Evolutionary conservation across 1,139 yeast species (phyloP).

Genomic region (Yamadazyma sp.): DNA sequence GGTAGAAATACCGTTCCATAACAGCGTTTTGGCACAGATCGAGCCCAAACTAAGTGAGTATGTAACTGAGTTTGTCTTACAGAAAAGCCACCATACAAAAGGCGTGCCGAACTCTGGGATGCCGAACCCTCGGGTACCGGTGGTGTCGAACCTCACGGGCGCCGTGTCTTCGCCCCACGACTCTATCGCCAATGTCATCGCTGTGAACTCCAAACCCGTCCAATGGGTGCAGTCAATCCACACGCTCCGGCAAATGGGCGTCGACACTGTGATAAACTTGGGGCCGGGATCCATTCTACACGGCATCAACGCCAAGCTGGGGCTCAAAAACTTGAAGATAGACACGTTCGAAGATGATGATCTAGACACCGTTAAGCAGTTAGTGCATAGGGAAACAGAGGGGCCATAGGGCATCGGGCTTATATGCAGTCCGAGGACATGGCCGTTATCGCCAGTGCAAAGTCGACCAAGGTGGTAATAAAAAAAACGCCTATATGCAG

Average conservation of each 20-base stretch:
- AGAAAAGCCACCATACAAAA: too few species aligned
- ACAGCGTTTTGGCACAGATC: constrained; percentile 35
- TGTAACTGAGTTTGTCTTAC: background rate
- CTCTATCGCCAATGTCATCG: constrained; percentile 23
- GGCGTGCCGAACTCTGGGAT: too few species aligned
- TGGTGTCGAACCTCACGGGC: constrained; percentile 39
- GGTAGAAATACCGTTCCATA: constrained; percentile 59
- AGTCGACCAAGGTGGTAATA: too few species aligned
- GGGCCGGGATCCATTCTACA: constrained; percentile 42
- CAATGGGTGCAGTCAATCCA: constrained; percentile 40
- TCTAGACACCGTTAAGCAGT: background rate
- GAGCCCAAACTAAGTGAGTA: constrained; percentile 24
- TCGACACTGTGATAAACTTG: constrained; percentile 26
- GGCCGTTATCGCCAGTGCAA: background rate
- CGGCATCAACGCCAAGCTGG: constrained; percentile 23
- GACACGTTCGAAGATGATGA: constrained; percentile 9
- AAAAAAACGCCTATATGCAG: too few species aligned
- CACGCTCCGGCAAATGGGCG: constrained; percentile 17
- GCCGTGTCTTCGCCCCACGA: constrained; percentile 14
- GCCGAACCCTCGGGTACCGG: constrained; percentile 18
- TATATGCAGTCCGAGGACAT: background rate
- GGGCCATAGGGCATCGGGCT: background rate
- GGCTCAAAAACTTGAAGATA: constrained; percentile 6
- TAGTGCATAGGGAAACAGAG: background rate
- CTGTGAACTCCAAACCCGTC: constrained; percentile 44